Base-by-base conservation (phyloP, 805 yeast species). In the Saccharomycopsis sp. region DNA sequence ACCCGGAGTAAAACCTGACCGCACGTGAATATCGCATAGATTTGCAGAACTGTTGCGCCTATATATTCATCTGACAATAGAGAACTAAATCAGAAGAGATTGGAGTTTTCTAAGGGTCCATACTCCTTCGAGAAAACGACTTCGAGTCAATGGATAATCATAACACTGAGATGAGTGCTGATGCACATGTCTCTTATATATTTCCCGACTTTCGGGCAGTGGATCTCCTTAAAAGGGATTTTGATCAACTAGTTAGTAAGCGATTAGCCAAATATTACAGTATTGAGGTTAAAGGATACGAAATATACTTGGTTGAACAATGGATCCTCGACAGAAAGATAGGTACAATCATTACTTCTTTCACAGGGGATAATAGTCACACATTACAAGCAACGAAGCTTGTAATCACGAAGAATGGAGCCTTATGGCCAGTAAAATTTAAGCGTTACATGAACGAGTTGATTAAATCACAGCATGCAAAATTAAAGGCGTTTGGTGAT, bases 271-370 rank as follows among this genome's bases (percentile, higher is more conserved):
- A 32, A 11, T 46, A 39, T 17, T 7, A 20, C 9, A 16, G 19
- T 9, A 40, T 50, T 11, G 44, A 47, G 17, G 39, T 50, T 6
- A n/a, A 17, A 17, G 97, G 98, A 1, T 87, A 83, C 58, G 97
- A 93, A 61, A 74, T 85, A 13, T 93, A 93, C 59, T 69, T 93
- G 31, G 95, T 90, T 8, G 97, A 93, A 60, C 97, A 90, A 61
- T 93, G 98, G 98, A 81, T 85, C 2, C 71, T 82, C 27, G 80
- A 79, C 47, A 68, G 97, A 37, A 68, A 74, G 34, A 65, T 77
- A 9, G 79, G 85, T 21, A 71, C 82, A 1, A 70, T 84, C 4
- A 80, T 90, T 14, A 77, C 93, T 1, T 77, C 90, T 0, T 93
- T 75, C 60, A 90, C 97, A 0, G 98, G 98, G 2, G 85, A 87